Conservation (phyloP, 164 flowering plant genomes). For the Magnolia kwangsiensis region DNA sequence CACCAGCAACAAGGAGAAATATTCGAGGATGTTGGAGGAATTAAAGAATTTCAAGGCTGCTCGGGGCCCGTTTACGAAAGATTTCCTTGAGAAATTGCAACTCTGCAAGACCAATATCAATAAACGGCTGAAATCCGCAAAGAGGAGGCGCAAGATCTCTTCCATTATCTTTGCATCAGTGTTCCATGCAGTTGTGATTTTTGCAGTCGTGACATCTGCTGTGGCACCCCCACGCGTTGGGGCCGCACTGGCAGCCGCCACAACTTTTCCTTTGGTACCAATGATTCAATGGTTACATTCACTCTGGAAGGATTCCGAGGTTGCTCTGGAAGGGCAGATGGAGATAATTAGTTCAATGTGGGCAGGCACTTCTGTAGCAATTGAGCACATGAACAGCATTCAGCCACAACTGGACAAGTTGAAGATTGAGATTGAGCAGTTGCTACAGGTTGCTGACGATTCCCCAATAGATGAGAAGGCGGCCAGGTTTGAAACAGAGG, state of each 20-base stretch:
- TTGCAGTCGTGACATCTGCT: slow-evolving; percentile 82
- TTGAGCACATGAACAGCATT: slow-evolving; percentile 71
- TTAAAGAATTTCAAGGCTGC: slow-evolving; percentile 53
- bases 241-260: slow-evolving; percentile 65
- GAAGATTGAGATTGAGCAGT: slow-evolving; percentile 47
- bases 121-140: slow-evolving; percentile 46
- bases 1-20: slow-evolving; percentile 22
- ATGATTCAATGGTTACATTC: slow-evolving; percentile 77
- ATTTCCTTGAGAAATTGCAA: slow-evolving; percentile 53
- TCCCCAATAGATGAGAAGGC: slow-evolving; percentile 47
- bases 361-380: slow-evolving; percentile 43
- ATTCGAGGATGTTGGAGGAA: slow-evolving; percentile 43
- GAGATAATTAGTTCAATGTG: slow-evolving; percentile 59
- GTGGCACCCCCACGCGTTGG: slow-evolving; percentile 74
- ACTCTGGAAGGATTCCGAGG: slow-evolving; percentile 60
- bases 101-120: slow-evolving; percentile 56
- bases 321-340: slow-evolving; percentile 46
- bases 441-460: slow-evolving; percentile 51
- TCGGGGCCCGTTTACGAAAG: slow-evolving; percentile 68
- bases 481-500: slow-evolving; percentile 57
- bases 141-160: slow-evolving; percentile 61
- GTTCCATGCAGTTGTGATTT: slow-evolving; percentile 61
- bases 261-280: slow-evolving; percentile 69
- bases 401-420: slow-evolving; percentile 47
- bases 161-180: slow-evolving; percentile 55